Conservation (phyloP, 164 flowering plant species). For the Dillenia suffruticosa region DNA sequence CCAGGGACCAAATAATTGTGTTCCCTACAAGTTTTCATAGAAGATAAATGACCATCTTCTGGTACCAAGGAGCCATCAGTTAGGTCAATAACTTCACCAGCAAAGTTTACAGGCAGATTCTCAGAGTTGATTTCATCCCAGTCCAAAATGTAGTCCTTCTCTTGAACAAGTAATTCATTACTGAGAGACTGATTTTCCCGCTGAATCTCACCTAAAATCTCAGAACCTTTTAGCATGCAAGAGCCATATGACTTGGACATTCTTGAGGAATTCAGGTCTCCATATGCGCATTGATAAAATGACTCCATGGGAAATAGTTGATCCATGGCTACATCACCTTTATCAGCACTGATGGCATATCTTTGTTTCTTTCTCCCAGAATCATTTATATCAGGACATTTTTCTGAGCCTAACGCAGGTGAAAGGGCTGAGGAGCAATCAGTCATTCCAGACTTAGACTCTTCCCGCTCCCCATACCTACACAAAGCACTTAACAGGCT, state of each 20-base stretch:
- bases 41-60: constrained; percentile 24
- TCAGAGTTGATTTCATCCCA: constrained; percentile 17
- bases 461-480: constrained; percentile 80
- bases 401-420: constrained; percentile 61
- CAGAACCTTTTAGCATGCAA: constrained; percentile 13
- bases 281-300: constrained; percentile 18
- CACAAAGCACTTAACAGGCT: constrained; percentile 55
- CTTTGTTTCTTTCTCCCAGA: constrained; percentile 41
- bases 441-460: constrained; percentile 81
- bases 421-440: constrained; percentile 86
- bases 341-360: constrained; percentile 15
- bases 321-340: constrained; percentile 21
- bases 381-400: constrained; percentile 24
- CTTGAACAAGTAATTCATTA: constrained; percentile 21
- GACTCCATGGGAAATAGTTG: constrained; percentile 21
- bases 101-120: constrained; percentile 20
- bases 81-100: constrained; percentile 54
- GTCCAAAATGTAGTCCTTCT: constrained; percentile 18
- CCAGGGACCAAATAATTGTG: constrained; percentile 16
- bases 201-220: constrained; percentile 15
- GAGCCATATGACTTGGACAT: constrained; percentile 18
- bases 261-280: constrained; percentile 15
- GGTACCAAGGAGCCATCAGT: constrained; percentile 15
- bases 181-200: constrained; percentile 11
- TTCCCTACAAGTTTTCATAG: constrained; percentile 13